Base-by-base conservation (phyloP, 1,284 basidiomycete species). In the Leccinum idahoense region DNA sequence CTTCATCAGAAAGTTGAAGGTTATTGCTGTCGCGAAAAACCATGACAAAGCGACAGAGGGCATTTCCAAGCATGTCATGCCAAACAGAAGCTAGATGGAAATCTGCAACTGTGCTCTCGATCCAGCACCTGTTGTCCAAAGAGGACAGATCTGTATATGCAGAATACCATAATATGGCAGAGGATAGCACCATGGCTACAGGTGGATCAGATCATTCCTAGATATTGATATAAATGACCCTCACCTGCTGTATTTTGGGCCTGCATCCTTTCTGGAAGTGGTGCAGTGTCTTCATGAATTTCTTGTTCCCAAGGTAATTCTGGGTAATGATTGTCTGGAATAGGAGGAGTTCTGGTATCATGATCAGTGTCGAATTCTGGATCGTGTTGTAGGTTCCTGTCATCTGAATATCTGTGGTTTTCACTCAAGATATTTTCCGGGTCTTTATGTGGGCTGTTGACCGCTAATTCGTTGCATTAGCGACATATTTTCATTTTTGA, bases 71-170 rank as follows among this genome's bases (percentile, higher is more conserved):
- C 6, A 4, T 5, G 4, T 62, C 32, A 46, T 63, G 56, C 62
- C 60, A 63, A 7, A 63, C 44, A 12, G 62, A 58, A 0, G 60
- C 46, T 5, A 63, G 62, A 35, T 63, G 57, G 6, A 54, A 63
- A n/a, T 63, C 39, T 4, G 35, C 18, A 2, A 63, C 26, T 7
- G 54, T 49, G 18, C 55, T 53, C 4, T 62, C 46, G 11, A 63
- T 46, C 62, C 62, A 62, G 15, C 32, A 12, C 23, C 15, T 57
- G 1, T 62, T 11, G 1, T 14, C 5, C 2, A 63, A 60, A 1
- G 55, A 57, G n/a, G 35, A 3, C 1, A 63, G 62, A 1, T 53
- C 55, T 3, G 11, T 20, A 15, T 62, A 35, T 35, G 35, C 35
- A 35, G 35, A 35, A 35, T 35, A 35, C 35, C 35, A 35, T 5